Conservation (phyloP, 1,284 basidiomycete genomes). For the Rhodotorula sp. region DNA sequence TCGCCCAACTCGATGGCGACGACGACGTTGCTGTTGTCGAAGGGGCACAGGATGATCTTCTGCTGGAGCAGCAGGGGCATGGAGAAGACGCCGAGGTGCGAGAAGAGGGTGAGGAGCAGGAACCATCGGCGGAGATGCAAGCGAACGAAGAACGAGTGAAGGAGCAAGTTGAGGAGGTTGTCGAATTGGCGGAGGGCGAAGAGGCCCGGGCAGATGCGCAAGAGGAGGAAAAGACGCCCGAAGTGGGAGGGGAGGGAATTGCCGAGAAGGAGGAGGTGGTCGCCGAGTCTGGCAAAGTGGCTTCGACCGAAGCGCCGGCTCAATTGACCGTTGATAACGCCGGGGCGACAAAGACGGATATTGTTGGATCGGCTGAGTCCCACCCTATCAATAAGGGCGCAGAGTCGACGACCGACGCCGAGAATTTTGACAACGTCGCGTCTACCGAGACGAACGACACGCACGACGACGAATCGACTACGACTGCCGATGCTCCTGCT, state of each 20-base stretch:
- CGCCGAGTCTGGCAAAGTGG: too few species aligned
- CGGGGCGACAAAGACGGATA: too few species aligned
- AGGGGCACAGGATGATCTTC: conserved; percentile 34
- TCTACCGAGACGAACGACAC: background rate
- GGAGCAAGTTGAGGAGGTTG: background rate
- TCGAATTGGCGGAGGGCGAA: conserved; percentile 4
- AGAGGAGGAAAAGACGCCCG: background rate
- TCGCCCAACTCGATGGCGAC: conserved; percentile 33
- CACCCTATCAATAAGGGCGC: too few species aligned
- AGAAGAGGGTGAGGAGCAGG: background rate
- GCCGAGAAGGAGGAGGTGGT: background rate
- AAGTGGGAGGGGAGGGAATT: background rate
- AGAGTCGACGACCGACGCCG: too few species aligned
- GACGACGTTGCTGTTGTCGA: conserved; percentile 29
- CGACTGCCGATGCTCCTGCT: background rate
- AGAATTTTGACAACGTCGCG: too few species aligned
- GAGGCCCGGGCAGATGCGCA: background rate
- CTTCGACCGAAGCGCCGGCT: background rate
- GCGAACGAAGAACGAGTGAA: background rate
- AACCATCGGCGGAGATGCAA: background rate
- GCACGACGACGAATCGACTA: background rate
- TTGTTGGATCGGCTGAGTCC: too few species aligned
- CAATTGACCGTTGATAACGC: too few species aligned
- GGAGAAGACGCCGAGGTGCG: background rate
- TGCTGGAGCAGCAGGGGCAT: conserved; percentile 12